Evolutionary conservation across 345 rosid genomes (phyloP).

Genomic region (Eucalyptus viminalis): DNA sequence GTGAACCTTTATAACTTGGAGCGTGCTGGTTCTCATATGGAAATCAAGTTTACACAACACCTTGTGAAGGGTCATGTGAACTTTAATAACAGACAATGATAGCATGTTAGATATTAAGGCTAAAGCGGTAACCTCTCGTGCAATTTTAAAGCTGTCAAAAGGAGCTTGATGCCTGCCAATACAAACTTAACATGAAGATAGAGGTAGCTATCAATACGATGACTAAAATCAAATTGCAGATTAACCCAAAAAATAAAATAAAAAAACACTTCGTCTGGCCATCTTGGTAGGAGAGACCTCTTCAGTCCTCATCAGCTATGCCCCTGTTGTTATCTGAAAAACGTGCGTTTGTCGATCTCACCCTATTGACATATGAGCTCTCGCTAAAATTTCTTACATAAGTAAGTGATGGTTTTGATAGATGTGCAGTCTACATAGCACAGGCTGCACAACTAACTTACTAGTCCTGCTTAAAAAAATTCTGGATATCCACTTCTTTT

Average conservation of each 20-base stretch:
- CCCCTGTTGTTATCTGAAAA: constrained; percentile 8
- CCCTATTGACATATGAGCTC: background rate
- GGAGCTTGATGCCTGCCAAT: background rate
- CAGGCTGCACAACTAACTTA: no score
- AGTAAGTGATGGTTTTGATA: background rate
- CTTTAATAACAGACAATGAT: no score
- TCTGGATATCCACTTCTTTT: no score
- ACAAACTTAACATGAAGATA: background rate
- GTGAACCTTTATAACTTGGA: no score
- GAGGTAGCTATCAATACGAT: background rate
- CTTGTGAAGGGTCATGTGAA: no score
- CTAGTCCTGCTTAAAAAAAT: no score
- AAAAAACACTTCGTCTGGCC: background rate
- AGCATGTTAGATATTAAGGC: background rate
- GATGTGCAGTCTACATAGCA: background rate
- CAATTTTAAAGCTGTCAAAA: background rate
- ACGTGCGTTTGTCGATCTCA: background rate
- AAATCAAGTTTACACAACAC: no score
- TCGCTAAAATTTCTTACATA: background rate
- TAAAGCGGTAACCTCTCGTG: background rate
- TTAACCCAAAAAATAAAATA: no score
- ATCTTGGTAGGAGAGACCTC: background rate
- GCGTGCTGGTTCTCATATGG: no score
- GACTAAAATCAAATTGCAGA: no score
- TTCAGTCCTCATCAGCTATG: constrained; percentile 73